Base-by-base conservation (phyloP, 371 early-diverging fungal species). In the Mortierella sp. region DNA sequence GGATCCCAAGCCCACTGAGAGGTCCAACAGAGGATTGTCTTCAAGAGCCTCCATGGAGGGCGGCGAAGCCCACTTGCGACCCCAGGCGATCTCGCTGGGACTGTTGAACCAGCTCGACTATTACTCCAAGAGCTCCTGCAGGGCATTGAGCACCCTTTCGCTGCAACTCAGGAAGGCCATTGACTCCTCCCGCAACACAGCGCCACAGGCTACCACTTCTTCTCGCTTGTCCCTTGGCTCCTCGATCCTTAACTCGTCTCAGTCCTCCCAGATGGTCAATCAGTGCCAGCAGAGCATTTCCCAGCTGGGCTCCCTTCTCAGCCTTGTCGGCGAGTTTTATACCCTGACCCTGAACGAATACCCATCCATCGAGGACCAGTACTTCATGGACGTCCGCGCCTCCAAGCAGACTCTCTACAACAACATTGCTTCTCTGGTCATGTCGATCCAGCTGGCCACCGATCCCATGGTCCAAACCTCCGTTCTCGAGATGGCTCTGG, bases 321-420 rank as follows among this genome's bases (percentile, higher is more conserved):
- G 74, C 56, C 78, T 86, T 4, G 80, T 86, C 32, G 77, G 80
- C 60, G 87, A 86, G 46, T 82, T 86, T 70, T 86, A 86, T 79
- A 75, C 87, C 73, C 82, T 83, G 44, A 85, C 83, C 48, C 77
- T 89, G 79, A 58, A 82, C 87, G 76, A 89, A 75, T 75, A 83
- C 81, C 75, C 83, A 76, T 32, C 70, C 43, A 82, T 86, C 14
- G 60, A 77, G 56, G 75, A 89, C 65, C 89, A 88, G 8, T 83
- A 91, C 21, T 81, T 91, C 21, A 89, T 92, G 46, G 92, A 93
- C 35, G 94, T 93, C 82, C 92, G 93, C 70, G 89, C 91, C 60
- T 90, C 92, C 27, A 94, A 95, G 74, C 93, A 95, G 75, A 78
- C 89, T 8, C 80, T 96, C 44, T 95, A 93, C 89, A 95, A 95